These are phyloP conservation scores for Hippophae rhamnoides DNA, from an alignment of 306 rosid genomes.

Conservation along the genomic window DNA sequence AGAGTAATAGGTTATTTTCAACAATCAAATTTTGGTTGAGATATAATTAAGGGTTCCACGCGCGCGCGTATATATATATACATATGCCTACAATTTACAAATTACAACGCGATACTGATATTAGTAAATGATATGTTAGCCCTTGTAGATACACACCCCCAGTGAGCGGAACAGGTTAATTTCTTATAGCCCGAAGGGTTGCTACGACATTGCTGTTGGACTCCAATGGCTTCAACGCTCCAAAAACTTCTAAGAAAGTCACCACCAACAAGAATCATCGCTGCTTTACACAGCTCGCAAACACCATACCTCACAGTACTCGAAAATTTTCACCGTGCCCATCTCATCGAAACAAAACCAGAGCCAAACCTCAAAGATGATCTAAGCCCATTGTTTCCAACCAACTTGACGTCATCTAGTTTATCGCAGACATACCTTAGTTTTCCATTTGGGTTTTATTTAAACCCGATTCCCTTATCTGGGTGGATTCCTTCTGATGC, in stretches of 20 bases:
- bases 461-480: constrained; percentile 14
- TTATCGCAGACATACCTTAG: constrained; percentile 20
- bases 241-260: constrained; percentile 44
- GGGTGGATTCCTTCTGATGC: constrained; percentile 13
- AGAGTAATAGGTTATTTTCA: too few relatives aligned
- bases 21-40: too few relatives aligned
- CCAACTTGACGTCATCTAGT: not conserved
- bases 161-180: too few relatives aligned
- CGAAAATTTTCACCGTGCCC: constrained; percentile 12
- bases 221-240: constrained; percentile 54
- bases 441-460: constrained; percentile 30
- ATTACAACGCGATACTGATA: too few relatives aligned
- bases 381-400: not conserved
- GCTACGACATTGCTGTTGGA: not conserved
- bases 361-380: constrained; percentile 7
- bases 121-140: too few relatives aligned
- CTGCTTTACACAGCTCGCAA: constrained; percentile 18
- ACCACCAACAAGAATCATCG: constrained; percentile 22
- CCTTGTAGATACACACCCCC: too few relatives aligned
- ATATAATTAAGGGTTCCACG: too few relatives aligned
- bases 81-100: too few relatives aligned
- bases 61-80: too few relatives aligned
- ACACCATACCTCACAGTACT: constrained; percentile 17
- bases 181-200: too few relatives aligned
- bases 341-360: constrained; percentile 3